These are phyloP conservation scores for Linnemannia schmuckeri DNA, from an alignment of 192 early-diverging fungal species.

Conservation along the genomic window DNA sequence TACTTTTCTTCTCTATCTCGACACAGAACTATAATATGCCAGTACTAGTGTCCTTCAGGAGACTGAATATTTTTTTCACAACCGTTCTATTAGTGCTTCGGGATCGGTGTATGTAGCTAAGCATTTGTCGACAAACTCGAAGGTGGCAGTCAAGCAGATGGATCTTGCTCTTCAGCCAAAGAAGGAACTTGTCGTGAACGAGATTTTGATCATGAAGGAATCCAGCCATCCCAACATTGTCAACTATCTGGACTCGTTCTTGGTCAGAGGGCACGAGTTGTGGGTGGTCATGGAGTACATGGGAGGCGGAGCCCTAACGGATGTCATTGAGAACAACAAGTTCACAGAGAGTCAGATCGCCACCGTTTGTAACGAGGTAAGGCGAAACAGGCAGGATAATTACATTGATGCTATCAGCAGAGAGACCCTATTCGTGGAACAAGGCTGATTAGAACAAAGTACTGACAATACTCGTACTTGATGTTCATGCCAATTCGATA, in stretches of 20 bases:
- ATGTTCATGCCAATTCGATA: constrained; percentile 28
- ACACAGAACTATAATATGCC: neutral
- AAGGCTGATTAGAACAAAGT: neutral
- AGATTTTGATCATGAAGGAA: constrained; percentile 96
- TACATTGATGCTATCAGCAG: neutral
- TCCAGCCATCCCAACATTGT: constrained; percentile 96
- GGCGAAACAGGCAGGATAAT: neutral
- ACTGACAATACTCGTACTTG: neutral
- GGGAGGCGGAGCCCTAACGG: constrained; percentile 98
- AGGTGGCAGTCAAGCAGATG: constrained; percentile 97
- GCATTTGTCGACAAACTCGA: constrained; percentile 75
- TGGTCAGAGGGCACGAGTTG: constrained; percentile 87
- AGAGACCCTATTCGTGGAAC: neutral
- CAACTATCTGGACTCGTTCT: constrained; percentile 94
- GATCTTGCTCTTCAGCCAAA: constrained; percentile 88
- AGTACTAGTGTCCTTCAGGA: neutral
- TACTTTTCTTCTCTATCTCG: neutral
- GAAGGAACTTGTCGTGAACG: constrained; percentile 93
- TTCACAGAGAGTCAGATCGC: constrained; percentile 96
- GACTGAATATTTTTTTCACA: neutral
- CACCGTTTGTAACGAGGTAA: constrained; percentile 91
- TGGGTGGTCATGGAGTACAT: constrained; percentile 99
- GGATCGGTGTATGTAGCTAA: constrained; percentile 98
- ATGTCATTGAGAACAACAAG: constrained; percentile 95
- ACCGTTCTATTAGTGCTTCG: constrained; percentile 74